phyloP scores from a whole-genome alignment of 1,284 basidiomycete species.

The Leccinum solheimii region DNA sequence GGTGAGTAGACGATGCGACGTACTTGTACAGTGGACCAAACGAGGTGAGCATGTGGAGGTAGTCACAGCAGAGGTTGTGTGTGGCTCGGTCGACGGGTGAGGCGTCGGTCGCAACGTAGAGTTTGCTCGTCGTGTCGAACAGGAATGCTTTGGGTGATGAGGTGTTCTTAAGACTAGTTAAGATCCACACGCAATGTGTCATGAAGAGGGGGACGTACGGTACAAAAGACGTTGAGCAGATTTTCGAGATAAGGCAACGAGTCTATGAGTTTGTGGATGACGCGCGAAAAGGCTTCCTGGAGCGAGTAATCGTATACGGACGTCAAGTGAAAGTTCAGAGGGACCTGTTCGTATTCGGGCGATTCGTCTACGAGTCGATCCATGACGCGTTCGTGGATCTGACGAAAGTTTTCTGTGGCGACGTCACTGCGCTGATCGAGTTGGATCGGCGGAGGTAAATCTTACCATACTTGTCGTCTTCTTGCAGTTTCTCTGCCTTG shows the following conservation, averaged over 20 bases:
- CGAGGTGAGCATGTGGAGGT: conserved; percentile 83
- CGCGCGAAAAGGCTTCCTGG: conserved; percentile 84
- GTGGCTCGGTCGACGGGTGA: conserved; percentile 90
- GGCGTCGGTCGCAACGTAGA: conserved; percentile 92
- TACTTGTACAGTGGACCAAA: conserved; percentile 86
- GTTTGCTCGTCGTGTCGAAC: conserved; percentile 83
- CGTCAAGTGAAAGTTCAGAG: conserved; percentile 82
- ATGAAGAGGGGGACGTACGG: conserved; percentile 46
- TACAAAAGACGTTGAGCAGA: conserved; percentile 78
- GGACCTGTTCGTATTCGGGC: conserved; percentile 66
- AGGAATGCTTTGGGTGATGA: conserved; percentile 91
- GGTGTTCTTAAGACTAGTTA: conserved; percentile 59
- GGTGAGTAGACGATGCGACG: conserved; percentile 14
- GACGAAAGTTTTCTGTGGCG: conserved; percentile 77
- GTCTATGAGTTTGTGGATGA: conserved; percentile 73
- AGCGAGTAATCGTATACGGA: conserved; percentile 89
- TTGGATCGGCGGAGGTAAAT: neutral
- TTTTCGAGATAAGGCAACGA: conserved; percentile 76
- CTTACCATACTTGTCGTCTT: conserved; percentile 89
- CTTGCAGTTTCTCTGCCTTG: conserved; percentile 90
- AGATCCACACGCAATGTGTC: neutral
- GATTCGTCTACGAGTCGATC: conserved; percentile 79
- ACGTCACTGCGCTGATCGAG: neutral
- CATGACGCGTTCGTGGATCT: conserved; percentile 82
- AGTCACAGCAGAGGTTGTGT: conserved; percentile 89